These are phyloP conservation scores for Mortierella sp. DNA, from an alignment of 371 early-diverging fungal genomes.

Conservation along the genomic window DNA sequence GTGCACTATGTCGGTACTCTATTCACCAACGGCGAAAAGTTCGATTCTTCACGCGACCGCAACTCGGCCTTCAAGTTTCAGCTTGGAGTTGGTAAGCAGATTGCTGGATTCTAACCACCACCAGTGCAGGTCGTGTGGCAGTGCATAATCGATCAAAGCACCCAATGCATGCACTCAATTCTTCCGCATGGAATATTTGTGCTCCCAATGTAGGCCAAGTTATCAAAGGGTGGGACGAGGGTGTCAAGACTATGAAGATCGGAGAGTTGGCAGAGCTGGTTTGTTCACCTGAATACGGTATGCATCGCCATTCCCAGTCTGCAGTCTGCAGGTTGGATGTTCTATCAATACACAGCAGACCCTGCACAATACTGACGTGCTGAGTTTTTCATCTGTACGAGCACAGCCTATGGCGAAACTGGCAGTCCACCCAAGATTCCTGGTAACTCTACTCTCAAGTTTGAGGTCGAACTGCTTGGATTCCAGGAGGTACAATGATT, in stretches of 20 bases:
- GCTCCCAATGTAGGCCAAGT: conserved; percentile 52
- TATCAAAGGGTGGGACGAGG: conserved; percentile 69
- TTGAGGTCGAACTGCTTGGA: conserved; percentile 64
- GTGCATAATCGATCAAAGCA: no score
- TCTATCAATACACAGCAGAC: background rate
- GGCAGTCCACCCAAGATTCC: conserved; percentile 66
- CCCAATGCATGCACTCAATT: background rate
- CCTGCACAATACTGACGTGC: no score
- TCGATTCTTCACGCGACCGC: conserved; percentile 82
- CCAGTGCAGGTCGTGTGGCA: no score
- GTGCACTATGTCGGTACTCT: conserved; percentile 88
- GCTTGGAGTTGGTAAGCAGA: conserved; percentile 63
- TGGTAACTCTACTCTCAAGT: conserved; percentile 61
- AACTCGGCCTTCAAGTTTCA: conserved; percentile 79
- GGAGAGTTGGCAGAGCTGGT: conserved; percentile 66
- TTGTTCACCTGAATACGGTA: conserved; percentile 68
- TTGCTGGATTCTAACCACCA: no score
- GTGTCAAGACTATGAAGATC: conserved; percentile 67
- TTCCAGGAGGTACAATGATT: conserved; percentile 60
- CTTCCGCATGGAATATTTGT: background rate
- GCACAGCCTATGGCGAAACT: conserved; percentile 65
- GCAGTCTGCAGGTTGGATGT: no score
- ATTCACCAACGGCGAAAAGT: conserved; percentile 79
- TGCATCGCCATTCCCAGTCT: no score
- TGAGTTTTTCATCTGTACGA: background rate